Evolutionary conservation across 116 monocot genomes (phyloP), one percentile per base, ranked within the genome.

Genomic region (Papilionanthe hybrid): DNA sequence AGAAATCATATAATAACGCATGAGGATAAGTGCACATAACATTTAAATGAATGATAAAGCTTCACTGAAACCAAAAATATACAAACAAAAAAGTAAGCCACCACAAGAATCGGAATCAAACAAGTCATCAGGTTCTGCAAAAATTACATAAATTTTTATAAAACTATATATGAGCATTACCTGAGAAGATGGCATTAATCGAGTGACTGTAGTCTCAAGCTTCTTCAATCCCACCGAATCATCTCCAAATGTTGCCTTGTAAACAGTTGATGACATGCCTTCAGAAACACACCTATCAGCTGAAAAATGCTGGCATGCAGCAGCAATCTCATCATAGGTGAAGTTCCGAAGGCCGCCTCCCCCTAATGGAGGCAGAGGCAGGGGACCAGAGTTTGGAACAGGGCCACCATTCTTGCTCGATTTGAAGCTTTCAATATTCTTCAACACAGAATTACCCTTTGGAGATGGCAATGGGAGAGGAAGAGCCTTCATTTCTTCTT

Each of bases 391-490:
- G 28, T 80, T 77, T 20, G 27, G 25, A 11, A 86, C 75, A 65
- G 80, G 81, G 9, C 85, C 73, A 78, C 81, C 85, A 6, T 78
- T 41, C 86, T 42, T 89, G 56, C 74, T 83, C 11, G 82, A 80
- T 79, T 98, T 98, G 85, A 93, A 94, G 80, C 98, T 98, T 60
- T 91, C 91, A 37, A 78, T 78, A 57, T 85, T 90, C 84, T 87
- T 90, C 65, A 91, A 82, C 22, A 53, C 75, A 18, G 84, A 82
- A 20, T 53, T 37, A 30, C 76, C 68, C 48, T 87, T 82, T 11
- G 88, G 87, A 32, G 93, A 88, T 4, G 98, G 98, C 42, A 93
- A 89, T 8, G 98, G 98, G 18, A 98, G 86, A 80, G 98, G 94
- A 63, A 93, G 81, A 78, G 29, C 66, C 69, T 78, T 90, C 7